Base-by-base conservation (phyloP, 106 monocot species). In the Platanthera guangdongensis region DNA sequence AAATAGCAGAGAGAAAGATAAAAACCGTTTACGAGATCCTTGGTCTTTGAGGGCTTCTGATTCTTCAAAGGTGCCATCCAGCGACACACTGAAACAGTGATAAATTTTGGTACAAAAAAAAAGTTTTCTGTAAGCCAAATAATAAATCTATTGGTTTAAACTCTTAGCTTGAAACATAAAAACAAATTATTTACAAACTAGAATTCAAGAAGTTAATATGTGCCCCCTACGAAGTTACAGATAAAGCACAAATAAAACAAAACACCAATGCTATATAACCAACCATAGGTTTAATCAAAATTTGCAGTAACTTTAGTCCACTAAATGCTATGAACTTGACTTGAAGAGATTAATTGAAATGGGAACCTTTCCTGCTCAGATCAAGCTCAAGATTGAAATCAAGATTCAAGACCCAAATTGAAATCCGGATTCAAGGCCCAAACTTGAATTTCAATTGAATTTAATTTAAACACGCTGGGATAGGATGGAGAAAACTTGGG, bases 11-110 rank as follows among this genome's bases (percentile, higher is more conserved):
- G 11, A 50, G 8, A 47, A 5, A n/a, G 46, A 47, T 48, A 47
- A 16, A 81, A 76, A 92, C 92, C 92, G 85, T 84, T 92, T 92
- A 45, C 73, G 78, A 6, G 84, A 75, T 76, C 71, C 70, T 52
- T 80, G 52, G 53, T 85, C 86, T 50, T 84, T 84, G 7, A 72
- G 22, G 9, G 51, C 80, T 76, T 84, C 79, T 74, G 76, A 57
- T 74, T 84, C 84, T 55, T 73, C 73, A 64, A 81, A 80, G 48
- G 79, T 80, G 71, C 76, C 72, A 86, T 84, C 79, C 4, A 76
- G 77, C 63, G 82, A 84, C 57, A 84, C 74, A 78, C 88, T 91
- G 84, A 25, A 57, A 75, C 16, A 70, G 6, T 2, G 11, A 32
- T 32, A 3, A 65, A 65, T 53, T 52, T 14, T 2, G 52, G 14